Evolutionary conservation across 176 grass and related monocot genomes (phyloP), one percentile per base, ranked within the genome.

Genomic region (Musa acuminata): DNA sequence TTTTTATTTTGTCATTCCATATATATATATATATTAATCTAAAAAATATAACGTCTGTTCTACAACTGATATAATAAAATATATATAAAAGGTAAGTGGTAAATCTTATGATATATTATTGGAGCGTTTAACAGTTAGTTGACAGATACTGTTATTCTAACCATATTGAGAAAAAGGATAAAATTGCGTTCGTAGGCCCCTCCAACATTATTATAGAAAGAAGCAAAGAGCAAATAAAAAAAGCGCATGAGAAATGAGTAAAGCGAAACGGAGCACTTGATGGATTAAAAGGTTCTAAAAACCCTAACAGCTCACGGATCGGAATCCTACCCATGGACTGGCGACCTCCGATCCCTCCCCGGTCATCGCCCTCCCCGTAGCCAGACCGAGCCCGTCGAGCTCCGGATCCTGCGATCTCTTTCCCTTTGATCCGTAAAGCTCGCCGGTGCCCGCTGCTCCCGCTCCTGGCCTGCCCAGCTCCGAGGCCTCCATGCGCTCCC

Each of bases 401-500:
- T 49, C 35, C 16, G 67, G 43, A n/a, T 20, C 43, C 2, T 8
- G 67, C 43, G 67, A 43, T 51, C 67, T 51, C 35, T 20, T 17
- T 17, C 35, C 24, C 2, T 13, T 13, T 23, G 63, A 65, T 65
- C 63, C 23, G 21, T 12, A 65, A 13, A 65, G 22, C 17, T 25
- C 63, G 63, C 63, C 24, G n/a, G 21, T 10, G 23, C 67, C 62
- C 11, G 8, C 67, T 1, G 67, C 67, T 13, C 16, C 9, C 48
- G 9, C 1, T 8, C 35, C 23, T 9, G 51, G 35, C 63, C 25
- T 6, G 16, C 3, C 35, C 43, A 1, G 67, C 13, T 48, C 43
- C 35, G 16, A 19, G 43, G 17, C 13, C 67, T 60, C 72, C 70
- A 82, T 86, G 85, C 83, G 54, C 53, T 62, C 48, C 49, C 13